Evolutionary conservation across 2,329 filamentous ascomycete species (phyloP).

Genomic region (Drechslerella coelobrocha): DNA sequence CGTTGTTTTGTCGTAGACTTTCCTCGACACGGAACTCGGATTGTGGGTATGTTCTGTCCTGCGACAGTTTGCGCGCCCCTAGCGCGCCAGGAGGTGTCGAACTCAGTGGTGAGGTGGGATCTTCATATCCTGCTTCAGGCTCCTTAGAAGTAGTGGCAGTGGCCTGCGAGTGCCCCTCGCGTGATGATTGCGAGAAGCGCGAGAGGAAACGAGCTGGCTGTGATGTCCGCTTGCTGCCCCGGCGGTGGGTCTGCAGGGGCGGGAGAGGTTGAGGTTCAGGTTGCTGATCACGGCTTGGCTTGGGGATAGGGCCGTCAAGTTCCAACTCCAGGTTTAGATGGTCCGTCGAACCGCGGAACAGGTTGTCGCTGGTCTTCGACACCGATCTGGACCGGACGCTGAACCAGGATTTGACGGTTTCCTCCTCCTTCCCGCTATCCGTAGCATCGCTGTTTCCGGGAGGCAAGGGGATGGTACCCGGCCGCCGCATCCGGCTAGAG

Average conservation of each 20-base stretch:
- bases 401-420: conserved; percentile 38
- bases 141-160: no score
- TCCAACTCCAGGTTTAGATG: conserved; percentile 34
- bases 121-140: conserved; percentile 17
- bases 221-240: conserved; percentile 25
- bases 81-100: not conserved
- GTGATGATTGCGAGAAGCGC: conserved; percentile 26
- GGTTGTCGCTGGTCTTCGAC: conserved; percentile 36
- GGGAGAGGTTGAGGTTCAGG: conserved; percentile 9
- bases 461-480: conserved; percentile 14
- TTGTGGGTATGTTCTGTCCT: conserved; percentile 36
- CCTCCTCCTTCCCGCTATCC: conserved; percentile 26
- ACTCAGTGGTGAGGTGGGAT: conserved; percentile 1
- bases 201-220: conserved; percentile 24
- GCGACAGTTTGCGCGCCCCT: conserved; percentile 21
- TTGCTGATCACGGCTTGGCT: not conserved
- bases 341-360: conserved; percentile 30
- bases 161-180: conserved; percentile 8
- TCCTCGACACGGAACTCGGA: conserved; percentile 49
- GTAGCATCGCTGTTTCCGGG: conserved; percentile 18
- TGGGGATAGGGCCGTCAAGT: not conserved
- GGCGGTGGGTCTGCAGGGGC: conserved; percentile 14
- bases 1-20: conserved; percentile 40
- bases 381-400: conserved; percentile 22
- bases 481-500: conserved; percentile 14